phyloP scores from a whole-genome alignment of 2,329 filamentous ascomycete species.

The Neonectria punicea region DNA sequence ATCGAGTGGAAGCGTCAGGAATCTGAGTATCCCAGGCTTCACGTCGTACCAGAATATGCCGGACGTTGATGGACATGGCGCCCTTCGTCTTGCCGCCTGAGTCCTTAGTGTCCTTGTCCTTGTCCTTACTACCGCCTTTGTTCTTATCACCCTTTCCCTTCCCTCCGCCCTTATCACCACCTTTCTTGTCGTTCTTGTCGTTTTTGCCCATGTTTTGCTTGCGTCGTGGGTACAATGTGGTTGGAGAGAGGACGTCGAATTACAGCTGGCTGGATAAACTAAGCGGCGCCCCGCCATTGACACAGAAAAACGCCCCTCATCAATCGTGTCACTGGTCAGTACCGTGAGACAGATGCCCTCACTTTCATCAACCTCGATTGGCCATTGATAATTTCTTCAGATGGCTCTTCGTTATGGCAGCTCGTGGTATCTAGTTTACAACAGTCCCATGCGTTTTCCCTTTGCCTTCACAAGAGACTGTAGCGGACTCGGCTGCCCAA shows the following conservation, averaged over 20 bases:
- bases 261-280: not conserved
- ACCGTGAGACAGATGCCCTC: not conserved
- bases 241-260: slow-evolving; percentile 6
- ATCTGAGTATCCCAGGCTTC: not conserved
- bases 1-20: slow-evolving; percentile 19
- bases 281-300: slow-evolving; percentile 18
- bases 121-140: slow-evolving; percentile 45
- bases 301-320: slow-evolving; percentile 21
- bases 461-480: not conserved
- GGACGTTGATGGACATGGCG: slow-evolving; percentile 76
- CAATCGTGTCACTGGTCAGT: not conserved
- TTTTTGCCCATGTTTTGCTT: slow-evolving; percentile 50
- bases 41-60: slow-evolving; percentile 71
- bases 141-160: slow-evolving; percentile 29
- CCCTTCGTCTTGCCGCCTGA: slow-evolving; percentile 59
- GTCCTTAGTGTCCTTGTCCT: slow-evolving; percentile 43
- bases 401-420: not conserved
- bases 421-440: not conserved
- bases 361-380: not conserved
- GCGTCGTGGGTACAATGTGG: slow-evolving; percentile 2
- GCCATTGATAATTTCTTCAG: not conserved
- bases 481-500: slow-evolving; percentile 12
- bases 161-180: slow-evolving; percentile 47
- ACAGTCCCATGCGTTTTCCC: not conserved
- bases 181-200: slow-evolving; percentile 56